A percentile compares a stretch with the other conserved stretches of the same genome.
These are phyloP conservation scores for Ulmus americana DNA, from an alignment of 331 rosid species.

Conservation along the genomic window DNA sequence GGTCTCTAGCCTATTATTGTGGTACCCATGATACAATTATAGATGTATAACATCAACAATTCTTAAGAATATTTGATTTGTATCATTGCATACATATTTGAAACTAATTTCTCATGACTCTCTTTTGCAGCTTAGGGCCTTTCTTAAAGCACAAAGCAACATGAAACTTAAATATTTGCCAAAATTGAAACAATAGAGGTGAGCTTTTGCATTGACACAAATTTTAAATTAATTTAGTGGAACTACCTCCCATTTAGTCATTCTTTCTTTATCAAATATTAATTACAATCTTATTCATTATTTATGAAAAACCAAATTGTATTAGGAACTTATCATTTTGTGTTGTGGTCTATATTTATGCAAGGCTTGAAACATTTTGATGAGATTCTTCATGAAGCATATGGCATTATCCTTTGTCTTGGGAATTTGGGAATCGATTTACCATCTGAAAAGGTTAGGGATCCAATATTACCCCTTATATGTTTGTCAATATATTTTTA, in stretches of 20 bases:
- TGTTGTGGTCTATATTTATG: not conserved
- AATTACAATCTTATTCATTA: not conserved
- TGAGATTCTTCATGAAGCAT: constrained; percentile 20
- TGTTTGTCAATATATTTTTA: too few species aligned
- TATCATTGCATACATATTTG: not conserved
- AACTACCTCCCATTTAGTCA: not conserved
- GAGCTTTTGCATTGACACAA: constrained; percentile 2
- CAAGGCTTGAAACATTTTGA: constrained; percentile 20
- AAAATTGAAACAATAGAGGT: constrained; percentile 22
- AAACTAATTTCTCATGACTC: not conserved
- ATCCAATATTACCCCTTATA: not conserved
- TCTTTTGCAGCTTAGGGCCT: constrained; percentile 15
- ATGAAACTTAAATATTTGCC: constrained; percentile 15
- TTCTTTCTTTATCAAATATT: not conserved
- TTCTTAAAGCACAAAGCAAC: constrained; percentile 13
- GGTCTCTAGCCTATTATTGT: not conserved
- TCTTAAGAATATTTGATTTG: not conserved
- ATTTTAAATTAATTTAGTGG: not conserved
- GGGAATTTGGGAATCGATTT: constrained; percentile 21
- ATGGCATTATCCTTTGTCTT: constrained; percentile 18
- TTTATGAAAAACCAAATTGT: not conserved
- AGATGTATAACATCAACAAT: not conserved
- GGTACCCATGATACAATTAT: not conserved
- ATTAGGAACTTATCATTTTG: not conserved
- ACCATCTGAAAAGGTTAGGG: constrained; percentile 20